These are phyloP conservation scores for Alternaria sp. DNA, from an alignment of 2,329 filamentous ascomycete genomes.

Conservation along the genomic window DNA sequence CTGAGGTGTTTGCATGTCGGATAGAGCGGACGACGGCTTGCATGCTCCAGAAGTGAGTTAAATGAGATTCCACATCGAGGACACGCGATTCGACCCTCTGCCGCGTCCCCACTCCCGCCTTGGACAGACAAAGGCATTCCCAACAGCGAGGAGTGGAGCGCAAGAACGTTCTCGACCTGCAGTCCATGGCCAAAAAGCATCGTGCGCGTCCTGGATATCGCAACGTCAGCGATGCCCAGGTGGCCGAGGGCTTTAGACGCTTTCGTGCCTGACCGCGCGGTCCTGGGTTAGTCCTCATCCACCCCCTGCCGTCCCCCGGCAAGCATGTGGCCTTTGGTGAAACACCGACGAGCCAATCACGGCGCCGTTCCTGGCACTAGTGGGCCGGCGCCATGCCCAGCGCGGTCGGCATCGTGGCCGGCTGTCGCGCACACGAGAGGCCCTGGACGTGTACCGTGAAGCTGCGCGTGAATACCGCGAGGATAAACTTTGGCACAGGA, in stretches of 20 bases:
- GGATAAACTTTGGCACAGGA: background rate
- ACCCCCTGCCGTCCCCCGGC: conserved; percentile 8
- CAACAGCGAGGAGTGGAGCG: conserved; percentile 12
- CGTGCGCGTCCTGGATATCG: background rate
- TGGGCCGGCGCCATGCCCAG: conserved; percentile 4
- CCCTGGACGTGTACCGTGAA: background rate
- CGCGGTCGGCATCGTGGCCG: conserved; percentile 5
- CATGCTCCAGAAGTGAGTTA: conserved; percentile 3
- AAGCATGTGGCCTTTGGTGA: conserved; percentile 12
- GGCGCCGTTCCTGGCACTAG: conserved; percentile 11
- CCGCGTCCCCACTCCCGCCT: conserved; percentile 4
- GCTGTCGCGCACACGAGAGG: background rate
- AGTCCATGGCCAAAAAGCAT: conserved; percentile 11
- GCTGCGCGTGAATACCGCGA: background rate
- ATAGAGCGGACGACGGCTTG: conserved; percentile 6
- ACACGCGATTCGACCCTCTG: conserved; percentile 1
- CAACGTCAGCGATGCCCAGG: conserved; percentile 6
- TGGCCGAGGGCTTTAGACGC: conserved; percentile 2
- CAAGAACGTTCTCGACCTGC: conserved; percentile 12
- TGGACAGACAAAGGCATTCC: background rate
- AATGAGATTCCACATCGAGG: conserved; percentile 9
- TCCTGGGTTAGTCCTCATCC: conserved; percentile 5
- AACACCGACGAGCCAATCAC: conserved; percentile 8
- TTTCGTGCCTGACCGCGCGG: conserved; percentile 14
- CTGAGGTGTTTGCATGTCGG: conserved; percentile 2